phyloP scores from a whole-genome alignment of 2,329 filamentous ascomycete species.

The Aureobasidium musti region DNA sequence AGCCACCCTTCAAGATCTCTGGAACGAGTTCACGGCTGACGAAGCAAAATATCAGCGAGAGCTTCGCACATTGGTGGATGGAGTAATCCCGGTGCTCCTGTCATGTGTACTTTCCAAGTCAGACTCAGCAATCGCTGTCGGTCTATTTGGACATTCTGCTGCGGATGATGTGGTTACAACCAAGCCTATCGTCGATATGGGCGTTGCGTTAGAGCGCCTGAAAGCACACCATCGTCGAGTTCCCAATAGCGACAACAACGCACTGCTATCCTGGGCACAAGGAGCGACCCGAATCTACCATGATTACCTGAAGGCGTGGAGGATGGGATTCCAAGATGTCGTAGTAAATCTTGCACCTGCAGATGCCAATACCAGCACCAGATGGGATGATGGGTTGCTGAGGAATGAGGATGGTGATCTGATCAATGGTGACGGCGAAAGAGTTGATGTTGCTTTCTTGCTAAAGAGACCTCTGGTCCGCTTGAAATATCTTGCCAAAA shows the following conservation, averaged over 20 bases:
- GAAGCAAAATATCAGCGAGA: conserved; percentile 88
- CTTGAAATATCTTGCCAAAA: conserved; percentile 82
- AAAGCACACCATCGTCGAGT: conserved; percentile 78
- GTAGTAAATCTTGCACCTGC: conserved; percentile 87
- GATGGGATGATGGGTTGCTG: conserved; percentile 57
- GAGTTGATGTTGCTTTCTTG: conserved; percentile 91
- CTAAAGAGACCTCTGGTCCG: conserved; percentile 86
- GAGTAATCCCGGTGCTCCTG: conserved; percentile 89
- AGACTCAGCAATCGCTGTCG: conserved; percentile 58
- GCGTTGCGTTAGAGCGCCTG: conserved; percentile 80
- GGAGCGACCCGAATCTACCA: conserved; percentile 76
- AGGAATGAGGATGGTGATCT: conserved; percentile 63
- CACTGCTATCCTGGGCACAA: conserved; percentile 78
- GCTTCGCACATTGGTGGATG: conserved; percentile 88
- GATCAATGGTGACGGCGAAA: conserved; percentile 74
- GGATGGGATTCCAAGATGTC: conserved; percentile 90
- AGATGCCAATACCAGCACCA: conserved; percentile 52
- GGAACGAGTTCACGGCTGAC: conserved; percentile 78
- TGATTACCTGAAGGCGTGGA: conserved; percentile 85
- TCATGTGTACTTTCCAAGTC: conserved; percentile 75
- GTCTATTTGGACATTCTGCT: conserved; percentile 64
- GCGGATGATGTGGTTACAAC: conserved; percentile 66
- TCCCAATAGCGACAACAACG: conserved; percentile 69
- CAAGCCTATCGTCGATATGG: conserved; percentile 92
- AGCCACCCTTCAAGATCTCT: conserved; percentile 71